Evolutionary conservation across 129 eudicot species (phyloP).

Genomic region (Centella asiatica): DNA sequence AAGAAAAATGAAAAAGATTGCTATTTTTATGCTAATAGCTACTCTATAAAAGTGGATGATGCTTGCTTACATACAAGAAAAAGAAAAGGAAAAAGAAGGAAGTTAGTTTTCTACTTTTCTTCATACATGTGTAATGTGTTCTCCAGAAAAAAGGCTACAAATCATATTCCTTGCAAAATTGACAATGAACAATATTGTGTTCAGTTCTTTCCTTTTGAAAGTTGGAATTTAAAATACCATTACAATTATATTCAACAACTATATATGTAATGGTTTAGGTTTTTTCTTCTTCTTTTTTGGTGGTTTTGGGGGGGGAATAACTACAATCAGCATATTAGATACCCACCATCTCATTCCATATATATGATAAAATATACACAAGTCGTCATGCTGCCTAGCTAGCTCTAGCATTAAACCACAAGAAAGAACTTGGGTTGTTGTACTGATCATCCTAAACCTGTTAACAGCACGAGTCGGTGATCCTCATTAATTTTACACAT

Average conservation of each 20-base stretch:
- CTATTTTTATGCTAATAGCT: background rate
- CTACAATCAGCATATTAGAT: no score
- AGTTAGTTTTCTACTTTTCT: background rate
- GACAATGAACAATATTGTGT: background rate
- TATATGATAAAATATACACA: slow-evolving; percentile 12
- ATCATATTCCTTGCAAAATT: slow-evolving; percentile 21
- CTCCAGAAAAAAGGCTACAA: background rate
- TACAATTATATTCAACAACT: no score
- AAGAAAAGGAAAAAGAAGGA: slow-evolving; percentile 1
- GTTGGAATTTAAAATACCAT: no score
- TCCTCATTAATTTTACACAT: background rate
- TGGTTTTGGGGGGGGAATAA: no score
- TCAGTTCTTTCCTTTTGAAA: no score
- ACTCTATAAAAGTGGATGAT: no score
- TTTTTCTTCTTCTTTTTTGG: no score
- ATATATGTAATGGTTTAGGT: no score
- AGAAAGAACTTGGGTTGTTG: slow-evolving; percentile 8
- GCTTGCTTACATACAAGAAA: background rate
- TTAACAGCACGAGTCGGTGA: slow-evolving; percentile 4
- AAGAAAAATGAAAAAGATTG: background rate
- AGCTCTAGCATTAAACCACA: slow-evolving; percentile 14
- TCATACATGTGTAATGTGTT: no score
- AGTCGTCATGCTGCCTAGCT: background rate
- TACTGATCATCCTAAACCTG: slow-evolving; percentile 5
- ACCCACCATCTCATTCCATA: no score